Evolutionary conservation across 148 eudicot genomes (phyloP).

Genomic region (Nepenthes gracilis): DNA sequence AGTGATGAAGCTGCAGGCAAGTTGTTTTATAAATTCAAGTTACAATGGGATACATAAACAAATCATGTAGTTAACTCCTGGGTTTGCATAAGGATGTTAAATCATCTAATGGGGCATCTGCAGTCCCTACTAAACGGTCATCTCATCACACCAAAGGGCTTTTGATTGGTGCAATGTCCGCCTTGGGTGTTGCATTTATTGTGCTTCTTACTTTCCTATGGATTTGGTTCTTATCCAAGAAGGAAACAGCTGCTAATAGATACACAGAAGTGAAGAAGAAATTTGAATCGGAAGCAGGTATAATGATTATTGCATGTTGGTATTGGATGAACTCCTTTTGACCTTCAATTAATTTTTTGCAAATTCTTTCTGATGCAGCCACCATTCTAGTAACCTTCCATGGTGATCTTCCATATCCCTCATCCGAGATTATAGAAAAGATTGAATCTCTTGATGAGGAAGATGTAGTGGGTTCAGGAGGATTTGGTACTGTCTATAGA

Average conservation of each 20-base stretch:
- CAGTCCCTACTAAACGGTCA: slow-evolving; percentile 63
- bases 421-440: slow-evolving; percentile 81
- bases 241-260: slow-evolving; percentile 78
- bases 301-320: neutral
- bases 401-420: slow-evolving; percentile 94
- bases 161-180: slow-evolving; percentile 56
- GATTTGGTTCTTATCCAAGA: slow-evolving; percentile 75
- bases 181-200: slow-evolving; percentile 46
- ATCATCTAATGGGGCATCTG: slow-evolving; percentile 6
- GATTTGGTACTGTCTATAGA: slow-evolving; percentile 86
- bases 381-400: slow-evolving; percentile 83
- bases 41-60: no score
- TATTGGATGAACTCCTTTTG: neutral
- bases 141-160: slow-evolving; percentile 72
- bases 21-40: neutral
- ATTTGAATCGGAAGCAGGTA: slow-evolving; percentile 72
- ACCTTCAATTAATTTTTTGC: neutral
- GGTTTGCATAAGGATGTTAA: no score
- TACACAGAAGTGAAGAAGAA: slow-evolving; percentile 90
- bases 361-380: slow-evolving; percentile 25
- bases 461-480: slow-evolving; percentile 90
- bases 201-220: slow-evolving; percentile 58
- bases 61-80: no score
- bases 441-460: slow-evolving; percentile 77
- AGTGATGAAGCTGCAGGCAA: slow-evolving; percentile 76